Conservation (phyloP, 306 rosid genomes). For the Macrotyloma uniflorum region DNA sequence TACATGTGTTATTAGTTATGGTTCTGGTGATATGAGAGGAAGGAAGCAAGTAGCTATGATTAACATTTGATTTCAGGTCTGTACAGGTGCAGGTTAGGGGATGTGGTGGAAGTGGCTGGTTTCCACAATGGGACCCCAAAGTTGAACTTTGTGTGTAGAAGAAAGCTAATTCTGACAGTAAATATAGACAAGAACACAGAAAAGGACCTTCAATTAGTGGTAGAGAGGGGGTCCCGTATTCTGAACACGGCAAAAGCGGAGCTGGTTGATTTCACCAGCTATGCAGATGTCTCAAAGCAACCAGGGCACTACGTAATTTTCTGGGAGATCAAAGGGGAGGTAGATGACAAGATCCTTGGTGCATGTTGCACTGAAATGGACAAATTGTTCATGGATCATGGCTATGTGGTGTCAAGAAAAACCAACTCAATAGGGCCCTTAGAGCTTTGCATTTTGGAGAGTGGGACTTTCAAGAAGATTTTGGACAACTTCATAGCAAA, state of each 20-base stretch:
- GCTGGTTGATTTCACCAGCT: conserved; percentile 82
- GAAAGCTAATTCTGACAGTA: conserved; percentile 70
- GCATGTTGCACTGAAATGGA: conserved; percentile 84
- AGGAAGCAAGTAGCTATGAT: neutral
- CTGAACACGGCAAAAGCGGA: conserved; percentile 58
- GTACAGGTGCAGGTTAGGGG: conserved; percentile 87
- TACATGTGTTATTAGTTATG: neutral
- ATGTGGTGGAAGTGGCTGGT: conserved; percentile 86
- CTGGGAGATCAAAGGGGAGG: conserved; percentile 90
- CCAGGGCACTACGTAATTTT: conserved; percentile 81
- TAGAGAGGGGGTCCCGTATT: conserved; percentile 64
- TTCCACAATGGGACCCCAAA: conserved; percentile 85
- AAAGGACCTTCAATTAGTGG: conserved; percentile 85
- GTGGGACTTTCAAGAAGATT: conserved; percentile 77
- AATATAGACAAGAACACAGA: conserved; percentile 94
- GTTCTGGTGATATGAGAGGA: neutral
- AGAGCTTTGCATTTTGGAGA: conserved; percentile 68
- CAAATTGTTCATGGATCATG: conserved; percentile 71
- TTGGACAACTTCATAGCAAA: conserved; percentile 66
- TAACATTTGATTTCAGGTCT: conserved; percentile 52
- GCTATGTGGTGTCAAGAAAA: conserved; percentile 81
- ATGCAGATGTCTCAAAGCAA: conserved; percentile 51
- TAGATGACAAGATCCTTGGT: conserved; percentile 49
- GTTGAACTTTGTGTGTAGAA: conserved; percentile 74
- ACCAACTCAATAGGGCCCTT: conserved; percentile 78